A percentile compares a stretch with the other conserved stretches of the same genome.
Conservation (phyloP, 2,329 filamentous ascomycete genomes). For the Exophiala viscosa region DNA sequence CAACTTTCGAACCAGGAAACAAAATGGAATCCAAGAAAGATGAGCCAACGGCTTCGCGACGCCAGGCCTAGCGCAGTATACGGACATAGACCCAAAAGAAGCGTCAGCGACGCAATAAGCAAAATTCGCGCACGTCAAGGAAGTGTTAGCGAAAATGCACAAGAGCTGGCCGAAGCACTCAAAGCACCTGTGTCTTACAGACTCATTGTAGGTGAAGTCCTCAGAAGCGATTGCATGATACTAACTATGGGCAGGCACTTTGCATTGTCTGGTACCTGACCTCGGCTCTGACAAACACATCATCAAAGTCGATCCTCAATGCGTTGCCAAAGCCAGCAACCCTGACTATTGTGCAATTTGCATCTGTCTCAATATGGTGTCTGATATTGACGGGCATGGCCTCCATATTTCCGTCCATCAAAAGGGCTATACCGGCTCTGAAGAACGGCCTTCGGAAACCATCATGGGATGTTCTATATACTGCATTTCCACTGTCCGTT, state of each 20-base stretch:
- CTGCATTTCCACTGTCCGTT: slow-evolving; percentile 82
- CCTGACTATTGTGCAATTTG: slow-evolving; percentile 88
- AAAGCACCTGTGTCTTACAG: slow-evolving; percentile 84
- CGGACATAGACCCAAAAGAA: slow-evolving; percentile 72
- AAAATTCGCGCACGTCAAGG: slow-evolving; percentile 75
- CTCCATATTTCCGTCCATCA: slow-evolving; percentile 65
- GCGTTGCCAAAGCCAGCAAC: slow-evolving; percentile 87
- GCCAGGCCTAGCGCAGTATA: slow-evolving; percentile 17
- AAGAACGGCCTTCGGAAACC: slow-evolving; percentile 80
- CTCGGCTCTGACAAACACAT: slow-evolving; percentile 93
- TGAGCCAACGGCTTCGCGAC: slow-evolving; percentile 38
- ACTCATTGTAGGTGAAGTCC: slow-evolving; percentile 65
- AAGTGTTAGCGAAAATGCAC: slow-evolving; percentile 87
- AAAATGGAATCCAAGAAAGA: slow-evolving; percentile 60
- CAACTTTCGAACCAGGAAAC: slow-evolving; percentile 38
- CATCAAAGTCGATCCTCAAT: slow-evolving; percentile 93
- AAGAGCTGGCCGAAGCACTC: slow-evolving; percentile 86
- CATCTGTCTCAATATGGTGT: slow-evolving; percentile 85
- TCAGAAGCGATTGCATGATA: slow-evolving; percentile 1
- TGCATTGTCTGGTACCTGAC: slow-evolving; percentile 93
- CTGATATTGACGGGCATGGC: slow-evolving; percentile 74
- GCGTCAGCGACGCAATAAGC: slow-evolving; percentile 80
- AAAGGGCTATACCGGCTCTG: slow-evolving; percentile 69
- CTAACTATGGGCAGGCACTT: slow-evolving; percentile 58
- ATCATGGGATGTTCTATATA: slow-evolving; percentile 73